phyloP scores from a whole-genome alignment of 2,329 filamentous ascomycete species.

The Trichoderma atrobrunneum region DNA sequence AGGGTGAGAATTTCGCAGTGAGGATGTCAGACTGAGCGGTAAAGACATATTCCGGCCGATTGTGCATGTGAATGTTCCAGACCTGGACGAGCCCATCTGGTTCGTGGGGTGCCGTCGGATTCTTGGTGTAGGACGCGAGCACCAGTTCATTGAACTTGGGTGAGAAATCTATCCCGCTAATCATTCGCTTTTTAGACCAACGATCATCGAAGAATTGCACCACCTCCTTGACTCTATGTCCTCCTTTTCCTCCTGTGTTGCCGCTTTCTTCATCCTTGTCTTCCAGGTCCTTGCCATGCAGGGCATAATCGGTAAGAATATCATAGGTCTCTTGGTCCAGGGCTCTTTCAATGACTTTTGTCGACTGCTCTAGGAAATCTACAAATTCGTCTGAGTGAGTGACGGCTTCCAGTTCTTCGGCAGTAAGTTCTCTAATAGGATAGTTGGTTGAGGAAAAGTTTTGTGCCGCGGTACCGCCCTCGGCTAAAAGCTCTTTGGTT shows the following conservation, averaged over 20 bases:
- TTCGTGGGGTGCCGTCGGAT: slow-evolving; percentile 89
- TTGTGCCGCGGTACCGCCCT: slow-evolving; percentile 35
- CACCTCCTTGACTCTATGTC: slow-evolving; percentile 77
- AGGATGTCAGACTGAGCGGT: slow-evolving; percentile 95
- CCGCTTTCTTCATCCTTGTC: slow-evolving; percentile 79
- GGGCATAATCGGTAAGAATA: slow-evolving; percentile 88
- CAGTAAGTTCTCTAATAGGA: slow-evolving; percentile 73
- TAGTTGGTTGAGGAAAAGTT: slow-evolving; percentile 52
- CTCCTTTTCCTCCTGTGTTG: slow-evolving; percentile 67
- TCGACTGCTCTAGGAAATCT: slow-evolving; percentile 91
- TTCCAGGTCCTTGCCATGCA: slow-evolving; percentile 70
- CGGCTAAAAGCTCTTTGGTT: slow-evolving; percentile 58
- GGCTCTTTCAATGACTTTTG: slow-evolving; percentile 94
- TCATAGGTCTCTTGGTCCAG: slow-evolving; percentile 90
- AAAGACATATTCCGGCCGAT: slow-evolving; percentile 93
- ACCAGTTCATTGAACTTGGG: slow-evolving; percentile 92
- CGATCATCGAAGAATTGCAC: slow-evolving; percentile 92
- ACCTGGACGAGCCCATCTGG: slow-evolving; percentile 91
- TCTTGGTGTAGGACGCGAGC: slow-evolving; percentile 95
- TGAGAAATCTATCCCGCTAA: slow-evolving; percentile 93
- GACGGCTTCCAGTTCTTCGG: slow-evolving; percentile 85
- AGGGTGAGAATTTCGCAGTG: slow-evolving; percentile 96
- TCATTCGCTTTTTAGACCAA: slow-evolving; percentile 97
- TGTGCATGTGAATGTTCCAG: slow-evolving; percentile 95
- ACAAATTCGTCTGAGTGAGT: slow-evolving; percentile 90